A percentile compares a stretch with the other conserved stretches of the same genome.
These are phyloP conservation scores for Sugiyamaella smithiae DNA, from an alignment of 805 yeast species.

Conservation along the genomic window DNA sequence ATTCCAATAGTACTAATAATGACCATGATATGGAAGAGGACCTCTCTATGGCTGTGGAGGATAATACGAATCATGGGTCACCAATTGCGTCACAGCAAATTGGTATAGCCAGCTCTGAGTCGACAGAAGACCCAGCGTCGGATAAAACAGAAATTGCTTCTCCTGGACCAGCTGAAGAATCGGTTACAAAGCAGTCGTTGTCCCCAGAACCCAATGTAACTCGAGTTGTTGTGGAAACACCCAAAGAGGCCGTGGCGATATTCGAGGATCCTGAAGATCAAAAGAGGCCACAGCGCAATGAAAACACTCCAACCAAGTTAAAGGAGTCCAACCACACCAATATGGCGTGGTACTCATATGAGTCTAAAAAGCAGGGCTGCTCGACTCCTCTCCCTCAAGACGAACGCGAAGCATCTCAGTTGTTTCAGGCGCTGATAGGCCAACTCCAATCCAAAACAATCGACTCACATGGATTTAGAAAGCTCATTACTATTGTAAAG, in stretches of 20 bases:
- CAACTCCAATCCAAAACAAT: slow-evolving; percentile 21
- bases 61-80: too few relatives aligned
- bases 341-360: slow-evolving; percentile 20
- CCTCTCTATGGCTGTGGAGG: too few relatives aligned
- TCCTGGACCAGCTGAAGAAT: too few relatives aligned
- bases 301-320: slow-evolving; percentile 17
- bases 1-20: too few relatives aligned
- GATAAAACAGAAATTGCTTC: too few relatives aligned
- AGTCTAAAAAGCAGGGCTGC: slow-evolving; percentile 18
- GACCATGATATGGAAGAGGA: too few relatives aligned
- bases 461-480: slow-evolving; percentile 25
- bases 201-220: slow-evolving; percentile 3
- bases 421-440: slow-evolving; percentile 20
- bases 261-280: slow-evolving; percentile 18
- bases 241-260: slow-evolving; percentile 13
- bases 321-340: slow-evolving; percentile 9
- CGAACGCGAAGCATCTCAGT: slow-evolving; percentile 17
- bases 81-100: too few relatives aligned
- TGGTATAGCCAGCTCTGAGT: too few relatives aligned
- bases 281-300: background rate
- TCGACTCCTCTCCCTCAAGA: slow-evolving; percentile 20
- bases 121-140: too few relatives aligned
- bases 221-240: background rate
- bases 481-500: slow-evolving; percentile 21
- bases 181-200: background rate